Percentiles rank a stretch among this genome's conserved stretches.
Evolutionary conservation across 768 basidiomycete species (phyloP).

Genomic region (Mycena haematopus): DNA sequence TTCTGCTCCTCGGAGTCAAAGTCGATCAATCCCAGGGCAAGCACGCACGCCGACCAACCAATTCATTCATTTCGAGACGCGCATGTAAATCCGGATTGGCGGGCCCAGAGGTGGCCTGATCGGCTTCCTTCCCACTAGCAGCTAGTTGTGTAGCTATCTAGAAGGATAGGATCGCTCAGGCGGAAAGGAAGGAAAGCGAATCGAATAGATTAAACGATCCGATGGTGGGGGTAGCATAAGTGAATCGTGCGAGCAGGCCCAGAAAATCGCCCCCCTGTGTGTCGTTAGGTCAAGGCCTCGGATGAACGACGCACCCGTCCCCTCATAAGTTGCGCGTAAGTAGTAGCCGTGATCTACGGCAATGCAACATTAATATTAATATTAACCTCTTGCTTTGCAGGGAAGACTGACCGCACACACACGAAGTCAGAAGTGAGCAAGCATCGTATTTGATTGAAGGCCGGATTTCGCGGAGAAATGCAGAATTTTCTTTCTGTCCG

Average conservation of each 20-base stretch:
- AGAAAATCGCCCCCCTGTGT: background rate
- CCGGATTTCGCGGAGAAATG: background rate
- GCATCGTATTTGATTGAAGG: background rate
- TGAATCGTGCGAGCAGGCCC: background rate
- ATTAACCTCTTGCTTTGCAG: background rate
- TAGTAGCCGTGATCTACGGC: conserved; percentile 1
- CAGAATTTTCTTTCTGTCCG: no score
- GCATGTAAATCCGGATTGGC: background rate
- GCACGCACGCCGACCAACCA: no score
- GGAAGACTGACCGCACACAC: background rate
- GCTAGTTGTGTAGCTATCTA: background rate
- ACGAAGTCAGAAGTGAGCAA: background rate
- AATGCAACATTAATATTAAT: background rate
- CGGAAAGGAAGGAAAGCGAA: no score
- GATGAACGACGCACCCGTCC: background rate
- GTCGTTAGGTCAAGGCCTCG: background rate
- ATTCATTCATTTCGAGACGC: background rate
- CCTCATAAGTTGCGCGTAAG: background rate
- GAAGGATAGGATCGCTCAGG: background rate
- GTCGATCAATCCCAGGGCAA: background rate
- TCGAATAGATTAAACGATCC: background rate
- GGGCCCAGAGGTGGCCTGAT: background rate
- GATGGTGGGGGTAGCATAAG: background rate
- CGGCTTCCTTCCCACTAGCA: background rate
- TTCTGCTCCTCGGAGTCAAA: background rate